Base-by-base conservation (phyloP, 2,329 filamentous ascomycete species). In the Waltergamsia citrina region DNA sequence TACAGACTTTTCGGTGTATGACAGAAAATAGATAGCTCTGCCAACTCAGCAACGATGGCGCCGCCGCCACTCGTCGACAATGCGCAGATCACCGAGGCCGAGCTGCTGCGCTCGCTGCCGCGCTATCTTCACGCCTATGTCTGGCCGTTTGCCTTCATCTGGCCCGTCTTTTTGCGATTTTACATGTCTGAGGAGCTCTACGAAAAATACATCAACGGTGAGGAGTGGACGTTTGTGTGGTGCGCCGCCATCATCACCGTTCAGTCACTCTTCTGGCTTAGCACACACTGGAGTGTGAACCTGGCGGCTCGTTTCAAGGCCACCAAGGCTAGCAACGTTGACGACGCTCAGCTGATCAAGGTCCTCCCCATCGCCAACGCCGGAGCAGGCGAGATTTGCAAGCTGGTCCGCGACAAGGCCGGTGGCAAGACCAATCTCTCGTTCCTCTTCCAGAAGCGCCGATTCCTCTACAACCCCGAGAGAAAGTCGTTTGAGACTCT, bases 221-320 rank as follows among this genome's bases (percentile, higher is more conserved):
- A 83, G 47, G 92, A 98, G 69, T 98, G 92, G 90, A 96, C 93
- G 1, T 94, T 94, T 55, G 85, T 98, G 42, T 98, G 85, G 79
- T 75, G 82, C 44, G 90, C 84, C 49, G 72, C 78, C 45, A 95
- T 98, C 53, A 70, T 93, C 56, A 94, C 88, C 9, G 52, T 82
- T 37, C 93, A 98, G 65, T 79, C 85, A 43, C 71, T 98, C 43
- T 65, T 87, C 47, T 98, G 92, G 90, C 72, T 98, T 41, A 90
- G 84, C 65, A 98, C 92, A 30, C 86, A 96, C 64, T 98, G 92
- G 92, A 96, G 85, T 53, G 86, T 98, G 55, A 80, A 88, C 53
- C 66, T 96, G 42, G 76, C 79, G 51, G 82, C 81, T 16, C 61
- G 79, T 40, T 94, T 96, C 59, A 96, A 84, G 10, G 77, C 88